Percentiles rank a stretch among this genome's conserved stretches.
Conservation (phyloP, 139 green algal genomes). For the Chlamydomonas sp. region DNA sequence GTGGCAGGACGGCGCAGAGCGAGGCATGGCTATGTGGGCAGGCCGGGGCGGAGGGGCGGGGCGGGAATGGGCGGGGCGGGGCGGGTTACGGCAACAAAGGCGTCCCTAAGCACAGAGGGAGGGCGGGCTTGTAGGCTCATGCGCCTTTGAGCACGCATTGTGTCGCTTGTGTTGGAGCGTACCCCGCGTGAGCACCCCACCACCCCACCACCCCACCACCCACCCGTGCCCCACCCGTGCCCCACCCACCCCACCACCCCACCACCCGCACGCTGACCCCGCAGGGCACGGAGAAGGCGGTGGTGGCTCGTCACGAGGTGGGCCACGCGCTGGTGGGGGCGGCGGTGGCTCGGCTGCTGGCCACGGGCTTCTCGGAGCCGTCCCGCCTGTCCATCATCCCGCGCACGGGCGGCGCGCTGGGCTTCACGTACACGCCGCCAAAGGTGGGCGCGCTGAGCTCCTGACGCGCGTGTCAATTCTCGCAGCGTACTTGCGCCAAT, state of each 20-base stretch:
- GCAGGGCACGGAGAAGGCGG: constrained; percentile 82
- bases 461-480: too few species aligned
- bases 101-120: too few species aligned
- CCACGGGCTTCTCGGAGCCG: constrained; percentile 54
- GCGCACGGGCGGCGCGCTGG: constrained; percentile 82
- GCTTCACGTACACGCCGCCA: constrained; percentile 76
- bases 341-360: constrained; percentile 76
- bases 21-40: too few species aligned
- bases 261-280: constrained; percentile 15
- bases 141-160: too few species aligned
- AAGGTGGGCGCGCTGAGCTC: constrained; percentile 22
- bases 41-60: too few species aligned
- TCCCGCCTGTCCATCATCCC: constrained; percentile 91
- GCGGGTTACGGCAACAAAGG: too few species aligned
- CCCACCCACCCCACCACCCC: not conserved
- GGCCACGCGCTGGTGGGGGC: constrained; percentile 91
- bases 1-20: too few species aligned
- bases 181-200: not conserved
- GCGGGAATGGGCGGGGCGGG: too few species aligned
- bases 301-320: constrained; percentile 90
- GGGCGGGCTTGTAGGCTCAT: too few species aligned
- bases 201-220: not conserved
- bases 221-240: not conserved
- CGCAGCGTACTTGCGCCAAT: too few species aligned
- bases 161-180: not conserved